phyloP scores from a whole-genome alignment of 495 filamentous ascomycete genomes.

The Xylaria venustula region DNA sequence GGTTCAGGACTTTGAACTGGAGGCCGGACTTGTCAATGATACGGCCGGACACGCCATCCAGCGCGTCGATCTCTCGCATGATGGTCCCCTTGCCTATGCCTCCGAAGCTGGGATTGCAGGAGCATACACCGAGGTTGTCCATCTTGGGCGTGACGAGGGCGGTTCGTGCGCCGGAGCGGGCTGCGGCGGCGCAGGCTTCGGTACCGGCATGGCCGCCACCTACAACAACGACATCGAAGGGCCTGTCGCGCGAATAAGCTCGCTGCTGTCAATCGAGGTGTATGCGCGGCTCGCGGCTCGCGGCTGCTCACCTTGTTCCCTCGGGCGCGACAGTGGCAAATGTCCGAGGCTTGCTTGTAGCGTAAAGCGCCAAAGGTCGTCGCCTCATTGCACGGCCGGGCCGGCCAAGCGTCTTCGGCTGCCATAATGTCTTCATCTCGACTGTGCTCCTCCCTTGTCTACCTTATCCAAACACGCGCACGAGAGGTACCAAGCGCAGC shows the following conservation, averaged over 20 bases:
- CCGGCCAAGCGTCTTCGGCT: slow-evolving; percentile 32
- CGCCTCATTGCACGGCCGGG: slow-evolving; percentile 16
- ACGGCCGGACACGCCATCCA: slow-evolving; percentile 86
- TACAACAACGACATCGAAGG: slow-evolving; percentile 92
- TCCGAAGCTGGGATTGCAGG: slow-evolving; percentile 96
- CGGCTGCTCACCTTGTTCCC: slow-evolving; percentile 33
- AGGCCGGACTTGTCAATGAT: slow-evolving; percentile 93
- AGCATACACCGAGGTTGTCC: slow-evolving; percentile 91
- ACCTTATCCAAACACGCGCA: too few relatives aligned
- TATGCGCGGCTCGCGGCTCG: too few relatives aligned
- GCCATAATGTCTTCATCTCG: slow-evolving; percentile 36
- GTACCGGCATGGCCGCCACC: slow-evolving; percentile 94
- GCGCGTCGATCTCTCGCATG: slow-evolving; percentile 89
- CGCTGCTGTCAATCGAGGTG: not conserved
- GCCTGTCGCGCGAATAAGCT: slow-evolving; percentile 38
- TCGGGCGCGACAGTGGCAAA: slow-evolving; percentile 37
- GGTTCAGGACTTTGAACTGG: slow-evolving; percentile 86
- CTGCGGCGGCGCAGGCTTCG: slow-evolving; percentile 92
- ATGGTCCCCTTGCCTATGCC: slow-evolving; percentile 99
- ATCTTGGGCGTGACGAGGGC: slow-evolving; percentile 84
- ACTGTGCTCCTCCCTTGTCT: not conserved
- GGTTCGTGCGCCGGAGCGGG: slow-evolving; percentile 84
- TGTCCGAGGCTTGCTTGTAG: slow-evolving; percentile 22
- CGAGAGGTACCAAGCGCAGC: too few relatives aligned
- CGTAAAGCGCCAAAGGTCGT: slow-evolving; percentile 7